Conservation (phyloP, 768 basidiomycete species). For the Mycena belliarum region DNA sequence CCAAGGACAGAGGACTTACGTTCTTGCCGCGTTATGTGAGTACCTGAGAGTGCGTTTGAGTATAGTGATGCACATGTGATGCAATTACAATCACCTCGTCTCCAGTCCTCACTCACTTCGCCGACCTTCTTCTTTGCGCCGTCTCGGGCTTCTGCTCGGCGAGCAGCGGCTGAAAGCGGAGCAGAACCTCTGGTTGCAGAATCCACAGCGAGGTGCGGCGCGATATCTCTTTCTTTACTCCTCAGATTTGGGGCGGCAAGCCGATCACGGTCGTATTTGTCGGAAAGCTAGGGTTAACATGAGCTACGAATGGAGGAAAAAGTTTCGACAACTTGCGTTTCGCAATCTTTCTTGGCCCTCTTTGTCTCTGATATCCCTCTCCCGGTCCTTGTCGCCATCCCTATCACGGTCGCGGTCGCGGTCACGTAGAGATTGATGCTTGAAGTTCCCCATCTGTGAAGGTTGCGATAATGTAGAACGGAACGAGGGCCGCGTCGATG, state of each 20-base stretch:
- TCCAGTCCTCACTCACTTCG: constrained; percentile 82
- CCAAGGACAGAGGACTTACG: constrained; percentile 40
- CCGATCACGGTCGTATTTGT: constrained; percentile 85
- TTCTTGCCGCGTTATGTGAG: constrained; percentile 52
- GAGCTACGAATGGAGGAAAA: constrained; percentile 4
- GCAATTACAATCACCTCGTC: constrained; percentile 58
- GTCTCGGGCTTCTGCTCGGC: constrained; percentile 63
- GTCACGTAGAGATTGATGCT: constrained; percentile 83
- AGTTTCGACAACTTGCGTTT: constrained; percentile 53
- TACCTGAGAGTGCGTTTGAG: constrained; percentile 46
- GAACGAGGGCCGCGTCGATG: constrained; percentile 64
- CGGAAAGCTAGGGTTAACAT: constrained; percentile 61
- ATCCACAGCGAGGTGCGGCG: constrained; percentile 56
- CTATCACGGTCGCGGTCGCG: constrained; percentile 53
- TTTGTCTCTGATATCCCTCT: constrained; percentile 66
- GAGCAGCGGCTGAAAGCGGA: constrained; percentile 41
- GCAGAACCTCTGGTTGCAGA: constrained; percentile 43
- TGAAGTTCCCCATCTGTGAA: constrained; percentile 92
- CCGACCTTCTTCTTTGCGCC: constrained; percentile 65
- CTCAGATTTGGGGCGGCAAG: constrained; percentile 58
- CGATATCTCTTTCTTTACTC: constrained; percentile 67
- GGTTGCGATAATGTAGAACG: constrained; percentile 75
- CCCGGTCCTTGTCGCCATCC: constrained; percentile 54
- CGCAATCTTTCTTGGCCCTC: constrained; percentile 80
- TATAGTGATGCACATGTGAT: constrained; percentile 31